Base-by-base conservation (phyloP, 495 filamentous ascomycete species). In the Aspergillus campestris region DNA sequence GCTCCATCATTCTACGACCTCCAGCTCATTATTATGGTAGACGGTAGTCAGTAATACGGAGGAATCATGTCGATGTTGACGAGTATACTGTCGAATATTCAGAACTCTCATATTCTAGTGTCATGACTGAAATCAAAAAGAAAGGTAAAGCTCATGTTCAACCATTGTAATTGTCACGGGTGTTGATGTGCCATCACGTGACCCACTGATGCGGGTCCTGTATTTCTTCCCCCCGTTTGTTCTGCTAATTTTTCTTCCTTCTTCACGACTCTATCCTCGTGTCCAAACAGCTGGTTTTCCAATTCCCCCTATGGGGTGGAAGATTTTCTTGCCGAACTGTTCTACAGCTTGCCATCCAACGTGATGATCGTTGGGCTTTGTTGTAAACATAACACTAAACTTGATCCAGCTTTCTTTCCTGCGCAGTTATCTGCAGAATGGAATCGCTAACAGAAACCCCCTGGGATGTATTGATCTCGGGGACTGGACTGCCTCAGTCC, bases 401-500 rank as follows among this genome's bases (percentile, higher is more conserved):
- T 61, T 51, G 51, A 59, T 36, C 40, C 45, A 49, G 47, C 50
- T 52, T 49, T 59, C 53, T 51, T 46, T 47, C 46, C 46, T 41
- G 38, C 38, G 32, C 47, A 40, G 45, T 35, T 38, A 28, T 49
- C 42, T 45, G 42, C 53, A 60, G 27, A 45, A 95, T 94, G 88
- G 87, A 94, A 53, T 80, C 84, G 38, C 72, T 95, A 45, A 68
- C 80, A 60, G 82, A 84, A 40, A 88, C 86, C 29, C 68, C 74
- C 38, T 98, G 94, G 94, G 92, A 98, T 70, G 81, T 94, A 54
- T 72, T 92, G 45, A 87, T 98, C 50, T 77, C 80, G 49, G 94
- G 94, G 51, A 98, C 92, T 40, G 92, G 89, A 39, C 62, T 97
- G 51, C 76, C 81, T 53, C 86, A 95, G 63, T 96, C 90, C 36